Evolutionary conservation across 139 green algal genomes (phyloP), one percentile per base, ranked within the genome.

Genomic region (Chlorella sp.): DNA sequence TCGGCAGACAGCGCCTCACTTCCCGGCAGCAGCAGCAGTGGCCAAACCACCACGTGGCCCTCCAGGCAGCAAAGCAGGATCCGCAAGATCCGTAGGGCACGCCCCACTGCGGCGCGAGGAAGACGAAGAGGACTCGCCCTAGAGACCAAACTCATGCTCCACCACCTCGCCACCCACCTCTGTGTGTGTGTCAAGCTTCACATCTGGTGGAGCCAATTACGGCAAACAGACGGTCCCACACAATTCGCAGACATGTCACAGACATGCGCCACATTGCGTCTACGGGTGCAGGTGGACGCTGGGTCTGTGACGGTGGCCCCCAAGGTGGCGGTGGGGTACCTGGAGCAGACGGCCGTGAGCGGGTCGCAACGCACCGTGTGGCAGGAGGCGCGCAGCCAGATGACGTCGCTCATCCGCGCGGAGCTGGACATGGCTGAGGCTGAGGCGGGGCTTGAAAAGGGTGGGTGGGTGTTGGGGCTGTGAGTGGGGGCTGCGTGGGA

Each of bases 291-390:
- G 80, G 69, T 70, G 1, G 72, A 83, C 59, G 65, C 70, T 1
- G 83, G 83, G 20, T 55, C 30, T 14, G 35, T 88, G 27, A n/a
- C 78, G 30, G 51, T 88, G 0, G 71, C 69, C 27, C 74, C 42
- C 36, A 75, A 74, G 27, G 75, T 84, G 23, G 72, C 76, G 55
- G 32, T 92, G 49, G 87, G 87, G 1, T 90, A 87, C 67, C 68
- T 91, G 35, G 82, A 35, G 10, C 85, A 92, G 76, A 91, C 80
- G 1, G 89, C 82, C 1, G 84, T 92, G 34, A 81, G 70, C 31
- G 89, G 89, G 14, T 86, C 75, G 2, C 42, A 69, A 23, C 62
- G 64, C 23, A 89, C 83, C 5, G 85, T 92, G 27, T 88, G 75
- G 66, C 79, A 92, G 27, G 89, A 94, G 76, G 87, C 74, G 3